These are phyloP conservation scores for Phytopythium delawarense DNA, from an alignment of 352 stramenopile genomes.

Conservation along the genomic window DNA sequence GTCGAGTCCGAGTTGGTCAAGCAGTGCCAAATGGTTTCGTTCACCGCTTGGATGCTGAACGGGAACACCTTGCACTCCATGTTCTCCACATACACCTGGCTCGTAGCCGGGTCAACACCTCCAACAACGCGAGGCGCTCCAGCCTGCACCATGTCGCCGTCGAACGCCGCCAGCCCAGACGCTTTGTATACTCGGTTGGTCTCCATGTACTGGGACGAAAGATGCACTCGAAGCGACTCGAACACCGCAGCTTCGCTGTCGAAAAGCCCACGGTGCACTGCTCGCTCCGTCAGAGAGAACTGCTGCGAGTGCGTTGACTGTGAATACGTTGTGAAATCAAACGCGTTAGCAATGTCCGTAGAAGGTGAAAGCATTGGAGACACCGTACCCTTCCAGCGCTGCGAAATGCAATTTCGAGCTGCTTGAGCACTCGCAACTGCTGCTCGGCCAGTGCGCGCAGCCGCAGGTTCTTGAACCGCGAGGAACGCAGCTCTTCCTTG, in stretches of 20 bases:
- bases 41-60: constrained; percentile 23
- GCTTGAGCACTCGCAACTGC: constrained; percentile 29
- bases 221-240: constrained; percentile 20
- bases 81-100: constrained; percentile 23
- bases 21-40: constrained; percentile 25
- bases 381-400: constrained; percentile 21
- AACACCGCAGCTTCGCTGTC: constrained; percentile 24
- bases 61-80: constrained; percentile 27
- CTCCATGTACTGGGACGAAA: constrained; percentile 24
- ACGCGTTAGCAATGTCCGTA: not conserved
- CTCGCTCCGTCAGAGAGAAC: constrained; percentile 6
- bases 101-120: constrained; percentile 1
- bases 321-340: not conserved
- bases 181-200: constrained; percentile 21
- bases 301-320: not conserved
- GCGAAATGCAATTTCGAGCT: constrained; percentile 29
- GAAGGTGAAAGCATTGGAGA: constrained; percentile 17
- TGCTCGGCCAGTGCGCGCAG: constrained; percentile 26
- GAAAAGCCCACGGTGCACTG: constrained; percentile 13
- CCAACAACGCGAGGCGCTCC: constrained; percentile 7
- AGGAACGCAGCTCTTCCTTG: constrained; percentile 20
- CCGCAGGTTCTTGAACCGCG: constrained; percentile 29
- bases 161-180: constrained; percentile 17
- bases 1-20: constrained; percentile 13
- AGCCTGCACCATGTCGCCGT: constrained; percentile 20